Evolutionary conservation across 495 filamentous ascomycete genomes (phyloP), one percentile per base, ranked within the genome.

Genomic region (Podospora didyma): DNA sequence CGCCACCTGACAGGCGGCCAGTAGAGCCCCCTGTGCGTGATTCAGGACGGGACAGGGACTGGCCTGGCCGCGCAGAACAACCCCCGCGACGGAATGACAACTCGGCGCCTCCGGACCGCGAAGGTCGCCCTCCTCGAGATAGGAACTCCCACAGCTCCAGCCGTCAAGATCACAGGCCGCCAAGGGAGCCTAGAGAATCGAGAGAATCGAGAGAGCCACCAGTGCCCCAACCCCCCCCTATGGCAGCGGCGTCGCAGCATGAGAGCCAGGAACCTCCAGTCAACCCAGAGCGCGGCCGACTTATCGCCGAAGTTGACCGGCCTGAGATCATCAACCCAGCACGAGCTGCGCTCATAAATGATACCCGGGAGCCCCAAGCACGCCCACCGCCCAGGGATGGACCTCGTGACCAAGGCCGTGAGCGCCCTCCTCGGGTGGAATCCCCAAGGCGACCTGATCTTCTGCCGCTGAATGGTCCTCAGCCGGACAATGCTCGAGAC

Each of bases 291-390:
- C 73, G 75, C 49, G 71, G 66, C 7, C 65, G 71, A 20, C 67
- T 72, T 16, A 72, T 72, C 42, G 73, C 56, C 34, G 69, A 73
- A 19, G 64, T 57, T 17, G 73, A 77, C 16, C 68, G 67, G 19
- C 63, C 68, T 4, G 71, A 76, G 3, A 54, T 71, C 20, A 70
- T 85, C 41, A 82, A 85, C 60, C 81, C 84, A 2, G 82, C 78
- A 9, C 70, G 84, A 51, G 82, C 79, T 34, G 79, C 82, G n/a
- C 59, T 82, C 10, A 81, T 85, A 10, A 64, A 62, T 17, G 74
- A 79, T 2, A 54, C 51, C 7, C 68, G 71, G 6, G 65, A 73
- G 1, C 56, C 67, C 21, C n/a, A 64, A 24, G 46, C 69, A 48
- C 71, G 76, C 46, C 65, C 67, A 14, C 42, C 57, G 11, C 58